phyloP scores from a whole-genome alignment of 768 basidiomycete species.

The Dendrothele bispora region DNA sequence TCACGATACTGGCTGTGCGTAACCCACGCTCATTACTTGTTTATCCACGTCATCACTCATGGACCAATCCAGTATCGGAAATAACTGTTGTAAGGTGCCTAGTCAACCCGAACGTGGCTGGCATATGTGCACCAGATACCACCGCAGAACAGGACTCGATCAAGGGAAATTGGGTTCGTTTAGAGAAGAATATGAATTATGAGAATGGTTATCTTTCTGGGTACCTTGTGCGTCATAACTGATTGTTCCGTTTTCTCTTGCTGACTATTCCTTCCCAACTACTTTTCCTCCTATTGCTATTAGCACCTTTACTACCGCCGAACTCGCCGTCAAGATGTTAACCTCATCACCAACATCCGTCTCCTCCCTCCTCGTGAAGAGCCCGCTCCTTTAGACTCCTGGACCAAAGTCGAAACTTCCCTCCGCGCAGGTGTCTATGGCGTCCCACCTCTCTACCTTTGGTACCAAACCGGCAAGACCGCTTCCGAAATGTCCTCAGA shows the following conservation, averaged over 20 bases:
- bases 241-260: background rate
- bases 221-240: constrained; percentile 51
- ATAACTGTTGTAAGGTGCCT: constrained; percentile 71
- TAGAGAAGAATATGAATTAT: constrained; percentile 77
- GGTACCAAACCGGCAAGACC: constrained; percentile 76
- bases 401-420: constrained; percentile 66
- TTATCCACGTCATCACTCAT: background rate
- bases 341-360: constrained; percentile 72
- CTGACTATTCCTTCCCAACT: constrained; percentile 9
- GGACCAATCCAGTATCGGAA: constrained; percentile 65
- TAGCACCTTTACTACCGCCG: constrained; percentile 83
- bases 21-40: background rate
- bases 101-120: constrained; percentile 55
- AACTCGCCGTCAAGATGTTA: constrained; percentile 78
- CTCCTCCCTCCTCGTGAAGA: constrained; percentile 58
- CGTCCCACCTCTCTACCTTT: constrained; percentile 62
- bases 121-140: constrained; percentile 66
- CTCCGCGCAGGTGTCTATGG: constrained; percentile 62
- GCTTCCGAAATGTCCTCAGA: constrained; percentile 56
- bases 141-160: constrained; percentile 73
- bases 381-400: constrained; percentile 49
- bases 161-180: constrained; percentile 87
- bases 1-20: constrained; percentile 76
- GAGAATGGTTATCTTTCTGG: constrained; percentile 53
- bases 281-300: too few relatives aligned